phyloP scores from a whole-genome alignment of 2,329 filamentous ascomycete genomes.

The Colletotrichum acutatum region DNA sequence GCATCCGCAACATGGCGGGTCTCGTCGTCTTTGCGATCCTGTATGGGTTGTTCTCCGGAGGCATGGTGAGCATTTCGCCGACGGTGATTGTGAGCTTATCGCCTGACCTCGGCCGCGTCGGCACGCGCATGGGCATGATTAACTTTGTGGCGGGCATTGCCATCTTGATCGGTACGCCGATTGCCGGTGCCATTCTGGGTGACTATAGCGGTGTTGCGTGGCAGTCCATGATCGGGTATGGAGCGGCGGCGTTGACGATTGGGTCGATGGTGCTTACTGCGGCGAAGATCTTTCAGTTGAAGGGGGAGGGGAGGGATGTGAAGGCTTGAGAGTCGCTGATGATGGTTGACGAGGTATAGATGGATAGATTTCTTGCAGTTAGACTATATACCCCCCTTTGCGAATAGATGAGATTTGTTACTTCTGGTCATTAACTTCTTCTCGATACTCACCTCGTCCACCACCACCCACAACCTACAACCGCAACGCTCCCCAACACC shows the following conservation, averaged over 20 bases:
- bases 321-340: not conserved
- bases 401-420: not conserved
- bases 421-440: not conserved
- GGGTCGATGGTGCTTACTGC: slow-evolving; percentile 21
- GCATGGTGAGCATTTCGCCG: slow-evolving; percentile 55
- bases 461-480: not conserved
- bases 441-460: not conserved
- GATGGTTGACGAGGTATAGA: not conserved
- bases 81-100: slow-evolving; percentile 51
- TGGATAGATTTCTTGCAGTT: not conserved
- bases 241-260: slow-evolving; percentile 27
- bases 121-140: slow-evolving; percentile 51
- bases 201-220: slow-evolving; percentile 23
- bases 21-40: slow-evolving; percentile 54
- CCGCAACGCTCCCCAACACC: not conserved
- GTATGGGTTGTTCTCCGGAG: slow-evolving; percentile 58
- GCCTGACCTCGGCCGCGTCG: slow-evolving; percentile 47
- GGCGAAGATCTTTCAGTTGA: slow-evolving; percentile 32
- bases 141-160: slow-evolving; percentile 49
- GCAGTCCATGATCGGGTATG: slow-evolving; percentile 34
- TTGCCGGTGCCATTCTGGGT: slow-evolving; percentile 48
- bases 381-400: not conserved
- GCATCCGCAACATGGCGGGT: slow-evolving; percentile 47
- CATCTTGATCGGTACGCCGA: slow-evolving; percentile 59
- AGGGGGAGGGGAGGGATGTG: not conserved